Evolutionary conservation across 371 early-diverging fungal species (phyloP).

Genomic region (Saksenaea vasiformis): DNA sequence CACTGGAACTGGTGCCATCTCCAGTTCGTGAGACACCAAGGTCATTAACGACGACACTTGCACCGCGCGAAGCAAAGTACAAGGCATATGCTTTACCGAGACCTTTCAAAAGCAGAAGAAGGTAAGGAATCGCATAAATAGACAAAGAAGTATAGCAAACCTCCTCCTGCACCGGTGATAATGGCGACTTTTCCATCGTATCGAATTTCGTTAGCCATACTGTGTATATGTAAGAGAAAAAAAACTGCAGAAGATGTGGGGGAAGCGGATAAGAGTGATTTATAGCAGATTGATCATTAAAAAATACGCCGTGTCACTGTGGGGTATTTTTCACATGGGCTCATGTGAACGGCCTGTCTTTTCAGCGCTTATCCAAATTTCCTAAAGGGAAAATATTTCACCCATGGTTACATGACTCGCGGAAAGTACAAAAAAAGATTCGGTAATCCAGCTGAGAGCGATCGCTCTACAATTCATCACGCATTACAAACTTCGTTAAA

Average conservation of each 20-base stretch:
- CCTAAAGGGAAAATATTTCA: too few relatives aligned
- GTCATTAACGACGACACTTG: constrained; percentile 90
- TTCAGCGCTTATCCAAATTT: too few relatives aligned
- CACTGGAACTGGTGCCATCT: constrained; percentile 71
- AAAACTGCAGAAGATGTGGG: constrained; percentile 11
- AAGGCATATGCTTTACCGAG: constrained; percentile 92
- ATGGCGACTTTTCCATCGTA: constrained; percentile 93
- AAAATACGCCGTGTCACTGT: neutral
- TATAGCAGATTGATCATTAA: neutral
- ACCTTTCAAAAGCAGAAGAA: constrained; percentile 40
- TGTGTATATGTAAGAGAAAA: constrained; percentile 4
- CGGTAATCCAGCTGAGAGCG: too few relatives aligned
- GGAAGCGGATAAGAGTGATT: neutral
- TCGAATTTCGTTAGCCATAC: constrained; percentile 55
- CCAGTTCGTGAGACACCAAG: constrained; percentile 86
- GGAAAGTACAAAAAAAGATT: too few relatives aligned
- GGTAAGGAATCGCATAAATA: neutral
- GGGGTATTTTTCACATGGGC: neutral
- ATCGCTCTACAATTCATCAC: too few relatives aligned
- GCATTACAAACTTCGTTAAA: too few relatives aligned
- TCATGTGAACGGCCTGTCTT: neutral
- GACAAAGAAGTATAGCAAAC: constrained; percentile 39
- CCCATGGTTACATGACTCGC: too few relatives aligned
- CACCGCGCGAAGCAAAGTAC: constrained; percentile 89
- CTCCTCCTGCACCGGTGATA: constrained; percentile 98